Evolutionary conservation across 257 asterid genomes (phyloP), one percentile per base, ranked within the genome.

Genomic region (Scutellaria baicalensis): DNA sequence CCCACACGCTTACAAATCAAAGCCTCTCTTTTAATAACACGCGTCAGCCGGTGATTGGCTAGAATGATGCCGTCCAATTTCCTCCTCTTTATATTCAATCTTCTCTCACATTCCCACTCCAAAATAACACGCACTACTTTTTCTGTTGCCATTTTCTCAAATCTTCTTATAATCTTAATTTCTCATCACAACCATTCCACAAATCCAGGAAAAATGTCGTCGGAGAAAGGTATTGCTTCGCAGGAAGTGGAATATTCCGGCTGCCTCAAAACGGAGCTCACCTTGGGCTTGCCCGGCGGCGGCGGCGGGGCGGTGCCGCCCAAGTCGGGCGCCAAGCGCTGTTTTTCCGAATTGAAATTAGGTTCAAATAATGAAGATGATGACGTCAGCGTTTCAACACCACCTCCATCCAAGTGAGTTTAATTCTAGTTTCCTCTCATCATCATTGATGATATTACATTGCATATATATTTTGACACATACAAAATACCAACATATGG

Each of bases 221-320:
- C 21, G 50, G 52, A 54, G 9, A 78, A n/a, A 23, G 31, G 66
- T 43, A 74, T 57, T 33, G 63, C 33, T 11, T 42, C 49, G 71
- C 49, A 60, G 72, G 82, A 56, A 72, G 75, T 80, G 47, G 79
- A 75, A 45, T 72, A 27, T 36, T 52, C 80, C 58, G 73, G 82
- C 78, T 61, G 83, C 73, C 76, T 82, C 61, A 81, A 84, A 59
- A 90, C 95, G 17, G 97, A 90, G 69, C 97, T 90, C 50, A 86
- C 87, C 14, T 54, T 90, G 35, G 88, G 87, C 17, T 70, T 88
- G 68, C 97, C 97, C 10, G 93, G 95, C 9, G 94, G 86, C 14
- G 93, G 83, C 0, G 79, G 39, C 33, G 79, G 21, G 64, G 74
- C 56, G 16, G 59, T 65, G 52, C 52, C 54, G 42, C 61, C 55